Evolutionary conservation across 1,284 basidiomycete genomes (phyloP).

Genomic region (Tremellales sp.): DNA sequence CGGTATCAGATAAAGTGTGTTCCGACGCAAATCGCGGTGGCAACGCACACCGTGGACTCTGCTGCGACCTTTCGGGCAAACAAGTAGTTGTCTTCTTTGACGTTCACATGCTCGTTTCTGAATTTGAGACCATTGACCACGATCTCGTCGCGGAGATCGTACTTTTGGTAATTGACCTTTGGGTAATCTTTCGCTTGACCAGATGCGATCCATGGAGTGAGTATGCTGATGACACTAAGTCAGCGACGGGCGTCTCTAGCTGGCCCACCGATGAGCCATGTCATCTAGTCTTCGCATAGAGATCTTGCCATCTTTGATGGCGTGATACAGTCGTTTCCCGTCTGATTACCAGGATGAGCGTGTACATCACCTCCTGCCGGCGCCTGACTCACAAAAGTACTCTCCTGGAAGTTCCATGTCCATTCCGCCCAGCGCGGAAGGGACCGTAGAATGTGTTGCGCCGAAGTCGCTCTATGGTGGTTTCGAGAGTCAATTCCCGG

Average conservation of each 20-base stretch:
- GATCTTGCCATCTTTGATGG: slow-evolving; percentile 66
- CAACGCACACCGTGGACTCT: slow-evolving; percentile 40
- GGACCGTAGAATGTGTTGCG: slow-evolving; percentile 43
- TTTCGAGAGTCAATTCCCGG: neutral
- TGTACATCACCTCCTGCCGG: neutral
- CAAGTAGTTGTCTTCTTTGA: slow-evolving; percentile 25
- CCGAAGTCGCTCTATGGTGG: slow-evolving; percentile 35
- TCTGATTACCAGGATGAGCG: slow-evolving; percentile 21
- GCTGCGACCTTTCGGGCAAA: slow-evolving; percentile 39
- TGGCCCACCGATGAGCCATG: slow-evolving; percentile 37
- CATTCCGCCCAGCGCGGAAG: slow-evolving; percentile 49
- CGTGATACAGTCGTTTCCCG: slow-evolving; percentile 56
- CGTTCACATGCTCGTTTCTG: slow-evolving; percentile 36
- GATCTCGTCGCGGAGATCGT: slow-evolving; percentile 40
- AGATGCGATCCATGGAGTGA: slow-evolving; percentile 60
- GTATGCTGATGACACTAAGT: slow-evolving; percentile 44
- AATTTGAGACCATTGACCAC: slow-evolving; percentile 24
- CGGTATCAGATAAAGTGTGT: neutral
- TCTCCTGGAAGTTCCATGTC: slow-evolving; percentile 52
- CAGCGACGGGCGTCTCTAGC: neutral
- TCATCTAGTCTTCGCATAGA: slow-evolving; percentile 56
- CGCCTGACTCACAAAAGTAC: slow-evolving; percentile 27
- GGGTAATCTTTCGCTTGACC: slow-evolving; percentile 61
- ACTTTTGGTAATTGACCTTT: slow-evolving; percentile 43
- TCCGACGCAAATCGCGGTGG: slow-evolving; percentile 1